Evolutionary conservation across 345 rosid genomes (phyloP), one percentile per base, ranked within the genome.

Genomic region (Populus davidiana): DNA sequence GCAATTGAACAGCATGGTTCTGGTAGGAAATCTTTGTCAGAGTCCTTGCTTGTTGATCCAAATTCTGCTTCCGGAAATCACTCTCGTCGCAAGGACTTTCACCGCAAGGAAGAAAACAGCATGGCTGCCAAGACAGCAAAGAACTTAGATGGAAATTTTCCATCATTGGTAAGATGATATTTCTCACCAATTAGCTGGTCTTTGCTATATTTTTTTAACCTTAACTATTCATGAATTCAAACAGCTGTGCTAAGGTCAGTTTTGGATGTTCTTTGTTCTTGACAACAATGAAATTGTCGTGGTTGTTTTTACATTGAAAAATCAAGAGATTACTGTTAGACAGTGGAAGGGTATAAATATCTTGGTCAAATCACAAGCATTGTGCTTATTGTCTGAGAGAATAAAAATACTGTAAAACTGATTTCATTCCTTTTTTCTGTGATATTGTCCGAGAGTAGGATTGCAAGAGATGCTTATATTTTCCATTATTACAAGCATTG

Each of bases 21-120:
- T 63, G 92, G 97, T 72, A 85, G 99, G 82, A 93, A 90, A 84
- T 96, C 99, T 50, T 76, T 92, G 87, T 96, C 98, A 23, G 97
- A 96, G 64, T 85, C 89, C 76, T 75, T 88, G 49, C 81, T 89
- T 14, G 69, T 77, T 69, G 97, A 91, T 83, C 81, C 86, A 61
- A 86, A 82, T 77, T 83, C 91, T 8, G 80, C 81, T 81, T 81
- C 94, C 50, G 93, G 97, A 72, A 92, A 90, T 73, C 90, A 87
- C 83, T 93, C 99, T 41, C 88, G 92, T 67, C 87, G 89, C 68
- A 93, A 88, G 85, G 94, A 92, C 86, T 96, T 94, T 77, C 89
- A 81, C 70, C 81, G 85, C 0, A 93, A 89, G 73, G 97, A 92
- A 86, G 95, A 89, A 74, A 79, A 86, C 75, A 84, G 63, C 56